Conservation (phyloP, 139 green algal species). For the Asterochloris sp. region DNA sequence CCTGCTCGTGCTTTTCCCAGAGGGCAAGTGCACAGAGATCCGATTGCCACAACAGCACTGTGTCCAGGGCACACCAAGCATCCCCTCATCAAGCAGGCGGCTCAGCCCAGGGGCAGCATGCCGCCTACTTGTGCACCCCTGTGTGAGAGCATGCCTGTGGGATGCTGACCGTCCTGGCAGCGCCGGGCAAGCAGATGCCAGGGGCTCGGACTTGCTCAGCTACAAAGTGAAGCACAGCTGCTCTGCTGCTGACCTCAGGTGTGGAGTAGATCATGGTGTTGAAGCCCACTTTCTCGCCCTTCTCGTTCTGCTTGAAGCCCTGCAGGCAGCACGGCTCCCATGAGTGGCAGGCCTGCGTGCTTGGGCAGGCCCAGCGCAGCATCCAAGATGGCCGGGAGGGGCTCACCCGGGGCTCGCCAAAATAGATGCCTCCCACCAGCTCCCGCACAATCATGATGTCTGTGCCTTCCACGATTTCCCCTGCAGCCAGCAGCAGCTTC, state of each 20-base stretch:
- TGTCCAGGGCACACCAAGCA: not conserved
- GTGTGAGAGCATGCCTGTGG: no score
- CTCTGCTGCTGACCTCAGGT: constrained; percentile 50
- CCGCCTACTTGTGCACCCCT: no score
- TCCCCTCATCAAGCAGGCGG: no score
- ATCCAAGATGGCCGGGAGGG: not conserved
- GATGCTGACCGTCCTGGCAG: no score
- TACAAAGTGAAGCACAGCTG: no score
- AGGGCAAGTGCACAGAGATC: no score
- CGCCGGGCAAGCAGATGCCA: no score
- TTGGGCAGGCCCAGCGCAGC: not conserved
- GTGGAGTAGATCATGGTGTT: constrained; percentile 97
- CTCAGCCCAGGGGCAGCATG: no score
- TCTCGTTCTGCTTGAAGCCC: constrained; percentile 77
- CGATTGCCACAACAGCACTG: not conserved
- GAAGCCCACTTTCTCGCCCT: constrained; percentile 87
- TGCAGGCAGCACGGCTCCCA: constrained; percentile 27
- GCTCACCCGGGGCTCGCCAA: constrained; percentile 84
- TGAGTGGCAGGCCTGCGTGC: constrained; percentile 18
- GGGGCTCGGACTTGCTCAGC: no score
- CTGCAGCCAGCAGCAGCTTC: no score
- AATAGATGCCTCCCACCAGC: constrained; percentile 98
- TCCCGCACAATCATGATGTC: constrained; percentile 99
- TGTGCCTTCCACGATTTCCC: constrained; percentile 88
- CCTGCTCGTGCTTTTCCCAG: no score